A percentile compares a stretch with the other conserved stretches of the same genome.
Evolutionary conservation across 345 rosid genomes (phyloP).

Genomic region (Melaleuca alternifolia): DNA sequence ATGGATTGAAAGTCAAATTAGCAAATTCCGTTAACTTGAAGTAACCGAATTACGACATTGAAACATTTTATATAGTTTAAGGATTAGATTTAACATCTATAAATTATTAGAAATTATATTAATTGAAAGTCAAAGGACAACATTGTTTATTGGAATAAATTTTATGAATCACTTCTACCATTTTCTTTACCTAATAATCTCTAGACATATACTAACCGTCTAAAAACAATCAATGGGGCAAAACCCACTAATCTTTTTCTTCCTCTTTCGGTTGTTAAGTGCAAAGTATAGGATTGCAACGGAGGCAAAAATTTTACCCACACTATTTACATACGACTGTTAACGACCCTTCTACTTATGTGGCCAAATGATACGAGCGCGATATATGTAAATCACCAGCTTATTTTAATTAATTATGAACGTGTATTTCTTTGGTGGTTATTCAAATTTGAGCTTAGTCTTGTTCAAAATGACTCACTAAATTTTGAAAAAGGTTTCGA

Average conservation of each 20-base stretch:
- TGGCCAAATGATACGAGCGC: background rate
- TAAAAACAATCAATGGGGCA: background rate
- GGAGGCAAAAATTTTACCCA: background rate
- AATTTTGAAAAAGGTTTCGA: background rate
- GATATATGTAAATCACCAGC: background rate
- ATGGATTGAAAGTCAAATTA: background rate
- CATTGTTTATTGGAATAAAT: background rate
- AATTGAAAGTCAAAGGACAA: background rate
- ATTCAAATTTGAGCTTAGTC: background rate
- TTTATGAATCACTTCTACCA: accelerated
- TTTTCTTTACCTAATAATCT: background rate
- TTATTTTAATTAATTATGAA: background rate
- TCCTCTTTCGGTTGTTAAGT: background rate
- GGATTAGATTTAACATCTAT: background rate
- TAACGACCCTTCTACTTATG: background rate
- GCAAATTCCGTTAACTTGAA: background rate
- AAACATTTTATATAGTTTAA: background rate
- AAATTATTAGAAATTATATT: accelerated
- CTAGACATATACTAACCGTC: background rate
- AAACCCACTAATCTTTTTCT: background rate
- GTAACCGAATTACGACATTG: accelerated
- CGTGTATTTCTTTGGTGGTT: background rate
- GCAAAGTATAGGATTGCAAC: background rate
- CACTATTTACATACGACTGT: background rate
- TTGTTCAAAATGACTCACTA: background rate